Conservation (phyloP, 345 rosid genomes). For the Citrus hindsii region DNA sequence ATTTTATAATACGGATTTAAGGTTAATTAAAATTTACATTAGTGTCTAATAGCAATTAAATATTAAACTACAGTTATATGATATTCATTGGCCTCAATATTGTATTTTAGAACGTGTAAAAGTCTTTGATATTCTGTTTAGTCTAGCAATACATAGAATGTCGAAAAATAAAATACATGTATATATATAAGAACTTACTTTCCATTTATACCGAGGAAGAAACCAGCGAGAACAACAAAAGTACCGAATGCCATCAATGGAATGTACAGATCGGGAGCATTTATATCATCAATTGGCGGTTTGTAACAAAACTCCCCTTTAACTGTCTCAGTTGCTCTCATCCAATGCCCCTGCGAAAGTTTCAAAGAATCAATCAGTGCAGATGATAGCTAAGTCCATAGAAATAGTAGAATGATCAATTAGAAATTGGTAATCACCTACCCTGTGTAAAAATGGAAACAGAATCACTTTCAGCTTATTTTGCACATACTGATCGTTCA, state of each 20-base stretch:
- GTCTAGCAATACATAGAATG: background rate
- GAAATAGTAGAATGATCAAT: background rate
- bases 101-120: no score
- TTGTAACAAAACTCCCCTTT: conserved; percentile 65
- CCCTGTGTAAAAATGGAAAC: conserved; percentile 52
- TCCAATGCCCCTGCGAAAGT: conserved; percentile 56
- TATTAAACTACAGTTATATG: no score
- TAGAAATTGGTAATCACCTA: conserved; percentile 1
- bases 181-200: conserved; percentile 34
- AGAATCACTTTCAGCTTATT: conserved; percentile 52
- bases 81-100: no score
- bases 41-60: no score
- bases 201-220: conserved; percentile 54
- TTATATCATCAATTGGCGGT: conserved; percentile 67
- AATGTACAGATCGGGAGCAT: conserved; percentile 78
- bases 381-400: background rate
- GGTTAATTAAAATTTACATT: no score
- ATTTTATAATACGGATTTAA: no score
- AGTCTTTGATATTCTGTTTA: background rate
- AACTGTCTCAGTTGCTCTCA: conserved; percentile 63
- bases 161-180: background rate
- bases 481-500: conserved; percentile 50
- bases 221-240: conserved; percentile 63
- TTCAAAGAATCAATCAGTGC: background rate
- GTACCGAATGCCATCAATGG: conserved; percentile 73